A percentile compares a stretch with the other conserved stretches of the same genome.
These are phyloP conservation scores for Xylaria telfairii DNA, from an alignment of 495 filamentous ascomycete genomes.

Conservation along the genomic window DNA sequence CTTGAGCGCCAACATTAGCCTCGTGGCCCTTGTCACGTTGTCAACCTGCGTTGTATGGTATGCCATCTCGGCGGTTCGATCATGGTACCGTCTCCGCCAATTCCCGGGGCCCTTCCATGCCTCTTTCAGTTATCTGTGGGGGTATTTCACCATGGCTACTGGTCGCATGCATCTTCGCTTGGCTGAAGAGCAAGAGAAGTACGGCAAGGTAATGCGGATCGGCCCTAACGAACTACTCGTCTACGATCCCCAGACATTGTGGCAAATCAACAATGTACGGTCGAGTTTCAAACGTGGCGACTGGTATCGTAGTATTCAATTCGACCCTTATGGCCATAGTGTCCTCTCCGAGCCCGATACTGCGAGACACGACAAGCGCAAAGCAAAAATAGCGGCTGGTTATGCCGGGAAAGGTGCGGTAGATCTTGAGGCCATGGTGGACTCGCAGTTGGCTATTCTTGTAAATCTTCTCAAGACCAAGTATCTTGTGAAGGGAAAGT, in stretches of 20 bases:
- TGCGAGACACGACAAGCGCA: conserved; percentile 46
- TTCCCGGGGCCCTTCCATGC: conserved; percentile 62
- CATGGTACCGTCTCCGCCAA: conserved; percentile 43
- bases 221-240: conserved; percentile 58
- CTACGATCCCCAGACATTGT: conserved; percentile 44
- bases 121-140: conserved; percentile 62
- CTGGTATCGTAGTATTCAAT: conserved; percentile 40
- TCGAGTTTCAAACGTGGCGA: conserved; percentile 39
- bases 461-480: conserved; percentile 46
- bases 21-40: not conserved
- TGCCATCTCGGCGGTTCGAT: conserved; percentile 17
- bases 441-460: conserved; percentile 47
- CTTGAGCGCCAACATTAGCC: not conserved
- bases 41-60: conserved; percentile 22
- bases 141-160: conserved; percentile 26
- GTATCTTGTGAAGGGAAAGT: conserved; percentile 38
- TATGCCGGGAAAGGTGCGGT: conserved; percentile 59
- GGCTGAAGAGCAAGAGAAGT: conserved; percentile 43
- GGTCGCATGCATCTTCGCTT: conserved; percentile 29
- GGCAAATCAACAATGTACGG: conserved; percentile 43
- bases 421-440: conserved; percentile 53
- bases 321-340: conserved; percentile 47
- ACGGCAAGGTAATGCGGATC: conserved; percentile 56
- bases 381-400: conserved; percentile 45
- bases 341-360: conserved; percentile 49